Conservation (phyloP, 176 grass and related monocot genomes). For the Panicum miliaceum region DNA sequence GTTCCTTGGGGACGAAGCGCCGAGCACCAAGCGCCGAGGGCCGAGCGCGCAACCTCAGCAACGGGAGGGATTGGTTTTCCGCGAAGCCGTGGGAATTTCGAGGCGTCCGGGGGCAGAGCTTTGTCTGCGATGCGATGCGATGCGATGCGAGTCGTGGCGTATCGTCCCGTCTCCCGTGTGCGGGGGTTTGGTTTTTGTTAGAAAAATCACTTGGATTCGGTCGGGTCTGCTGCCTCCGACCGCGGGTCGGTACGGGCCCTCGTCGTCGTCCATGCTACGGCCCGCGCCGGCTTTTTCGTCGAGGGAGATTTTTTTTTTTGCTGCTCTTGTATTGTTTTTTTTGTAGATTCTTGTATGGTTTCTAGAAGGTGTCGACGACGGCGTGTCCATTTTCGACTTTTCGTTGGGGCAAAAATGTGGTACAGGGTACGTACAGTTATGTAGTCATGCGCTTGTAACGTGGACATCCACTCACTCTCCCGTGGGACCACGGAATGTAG, state of each 20-base stretch:
- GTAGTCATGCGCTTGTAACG: not conserved
- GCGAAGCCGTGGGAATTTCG: slow-evolving; percentile 28
- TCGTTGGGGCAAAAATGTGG: not conserved
- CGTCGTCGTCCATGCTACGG: not conserved
- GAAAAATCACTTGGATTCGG: slow-evolving; percentile 1
- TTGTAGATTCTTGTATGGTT: too few species aligned
- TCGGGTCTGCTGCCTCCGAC: not conserved
- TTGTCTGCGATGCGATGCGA: not conserved
- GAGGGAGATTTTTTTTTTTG: too few species aligned
- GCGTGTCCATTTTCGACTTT: too few species aligned
- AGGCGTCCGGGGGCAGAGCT: not conserved
- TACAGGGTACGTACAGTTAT: not conserved
- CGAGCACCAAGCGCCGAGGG: too few species aligned
- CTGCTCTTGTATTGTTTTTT: too few species aligned
- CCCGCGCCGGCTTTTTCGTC: not conserved
- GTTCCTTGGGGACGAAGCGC: slow-evolving; percentile 52
- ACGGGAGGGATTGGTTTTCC: not conserved
- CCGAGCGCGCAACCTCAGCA: not conserved
- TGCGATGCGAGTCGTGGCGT: not conserved
- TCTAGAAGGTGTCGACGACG: too few species aligned
- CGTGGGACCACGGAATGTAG: not conserved
- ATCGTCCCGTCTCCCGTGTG: not conserved
- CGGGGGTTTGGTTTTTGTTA: not conserved
- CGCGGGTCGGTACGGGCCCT: not conserved
- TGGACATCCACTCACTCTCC: not conserved